Conservation (phyloP, 1,284 basidiomycete genomes). For the Ceratorhiza oryzae-sativae region DNA sequence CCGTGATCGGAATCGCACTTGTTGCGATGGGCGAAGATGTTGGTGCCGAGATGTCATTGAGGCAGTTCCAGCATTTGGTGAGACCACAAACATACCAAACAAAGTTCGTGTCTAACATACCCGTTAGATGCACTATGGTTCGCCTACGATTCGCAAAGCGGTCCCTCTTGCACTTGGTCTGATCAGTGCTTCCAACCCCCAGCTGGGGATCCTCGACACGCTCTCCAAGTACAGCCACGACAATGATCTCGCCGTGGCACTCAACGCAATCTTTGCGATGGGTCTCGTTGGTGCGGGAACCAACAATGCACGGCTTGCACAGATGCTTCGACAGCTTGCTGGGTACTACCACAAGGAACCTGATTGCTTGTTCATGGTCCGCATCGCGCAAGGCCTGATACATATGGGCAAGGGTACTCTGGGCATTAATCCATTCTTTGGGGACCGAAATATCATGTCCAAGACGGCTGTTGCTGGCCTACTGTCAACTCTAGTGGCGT, state of each 20-base stretch:
- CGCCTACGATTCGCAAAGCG: conserved; percentile 88
- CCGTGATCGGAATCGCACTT: conserved; percentile 92
- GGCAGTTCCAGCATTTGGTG: conserved; percentile 94
- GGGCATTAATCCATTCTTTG: conserved; percentile 97
- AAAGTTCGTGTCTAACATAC: not conserved
- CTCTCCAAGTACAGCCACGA: conserved; percentile 99
- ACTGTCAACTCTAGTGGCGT: conserved; percentile 86
- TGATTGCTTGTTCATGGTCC: conserved; percentile 96
- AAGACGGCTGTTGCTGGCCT: conserved; percentile 91
- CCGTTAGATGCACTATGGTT: conserved; percentile 95
- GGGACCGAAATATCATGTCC: conserved; percentile 89
- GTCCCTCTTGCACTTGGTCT: conserved; percentile 97
- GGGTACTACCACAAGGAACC: conserved; percentile 98
- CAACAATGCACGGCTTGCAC: conserved; percentile 96
- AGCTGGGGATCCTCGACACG: conserved; percentile 94
- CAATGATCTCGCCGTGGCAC: conserved; percentile 93
- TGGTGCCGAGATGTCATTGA: conserved; percentile 94
- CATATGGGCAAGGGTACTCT: conserved; percentile 99
- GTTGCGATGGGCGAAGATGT: conserved; percentile 99
- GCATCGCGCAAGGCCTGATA: conserved; percentile 94
- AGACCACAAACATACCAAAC: conserved; percentile 47
- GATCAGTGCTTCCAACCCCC: conserved; percentile 94
- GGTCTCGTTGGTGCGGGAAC: conserved; percentile 97
- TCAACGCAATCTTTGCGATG: conserved; percentile 99
- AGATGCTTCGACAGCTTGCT: conserved; percentile 96